These are phyloP conservation scores for Paraglomus brasilianum DNA, from an alignment of 192 early-diverging fungal genomes.

Conservation along the genomic window DNA sequence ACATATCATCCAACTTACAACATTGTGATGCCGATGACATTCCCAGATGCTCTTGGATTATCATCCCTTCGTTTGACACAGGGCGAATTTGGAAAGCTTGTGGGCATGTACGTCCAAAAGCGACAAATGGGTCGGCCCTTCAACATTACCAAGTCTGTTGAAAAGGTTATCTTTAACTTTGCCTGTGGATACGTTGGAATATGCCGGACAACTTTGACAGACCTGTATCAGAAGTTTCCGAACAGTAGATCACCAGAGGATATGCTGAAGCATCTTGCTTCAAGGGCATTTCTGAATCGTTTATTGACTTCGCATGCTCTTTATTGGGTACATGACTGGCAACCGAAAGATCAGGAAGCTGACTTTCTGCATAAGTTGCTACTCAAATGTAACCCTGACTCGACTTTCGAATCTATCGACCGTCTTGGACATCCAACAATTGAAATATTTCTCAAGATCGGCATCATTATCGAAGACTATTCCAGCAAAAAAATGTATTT, in stretches of 20 bases:
- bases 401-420: background rate
- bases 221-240: background rate
- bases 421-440: background rate
- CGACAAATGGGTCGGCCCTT: background rate
- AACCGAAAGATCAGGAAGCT: constrained; percentile 3
- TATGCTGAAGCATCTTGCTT: constrained; percentile 8
- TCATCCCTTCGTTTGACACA: background rate
- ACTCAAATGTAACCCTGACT: background rate
- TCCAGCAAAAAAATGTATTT: background rate
- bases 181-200: constrained; percentile 9
- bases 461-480: background rate
- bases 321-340: constrained; percentile 1
- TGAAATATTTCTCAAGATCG: constrained; percentile 2
- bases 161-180: background rate
- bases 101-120: background rate
- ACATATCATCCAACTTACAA: constrained; percentile 5
- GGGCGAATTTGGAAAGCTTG: background rate
- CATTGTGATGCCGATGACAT: constrained; percentile 1
- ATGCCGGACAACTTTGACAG: constrained; percentile 8
- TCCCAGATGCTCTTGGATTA: constrained; percentile 22
- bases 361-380: background rate
- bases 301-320: background rate
- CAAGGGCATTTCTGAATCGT: background rate
- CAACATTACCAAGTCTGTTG: background rate
- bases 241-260: background rate